A percentile compares a stretch with the other conserved stretches of the same genome.
These are phyloP conservation scores for Exophiala lecanii-corni DNA, from an alignment of 2,329 filamentous ascomycete genomes.

Conservation along the genomic window DNA sequence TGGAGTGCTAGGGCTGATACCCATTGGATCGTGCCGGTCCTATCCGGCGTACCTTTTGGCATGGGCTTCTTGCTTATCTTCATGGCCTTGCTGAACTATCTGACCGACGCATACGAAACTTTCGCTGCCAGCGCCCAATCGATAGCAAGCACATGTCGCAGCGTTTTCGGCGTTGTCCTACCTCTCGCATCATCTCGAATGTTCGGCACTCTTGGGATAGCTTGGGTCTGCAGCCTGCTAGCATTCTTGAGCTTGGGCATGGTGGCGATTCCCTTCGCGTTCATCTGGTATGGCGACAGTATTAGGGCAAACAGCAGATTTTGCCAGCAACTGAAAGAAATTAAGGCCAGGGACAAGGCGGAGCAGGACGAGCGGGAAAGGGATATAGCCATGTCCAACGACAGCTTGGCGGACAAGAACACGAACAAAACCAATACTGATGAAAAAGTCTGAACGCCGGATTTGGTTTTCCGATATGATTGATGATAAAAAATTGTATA, in stretches of 20 bases:
- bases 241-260: slow-evolving; percentile 38
- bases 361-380: slow-evolving; percentile 3
- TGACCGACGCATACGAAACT: slow-evolving; percentile 63
- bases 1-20: slow-evolving; percentile 32
- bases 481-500: too few species aligned
- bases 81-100: slow-evolving; percentile 60
- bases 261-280: slow-evolving; percentile 38
- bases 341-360: slow-evolving; percentile 27
- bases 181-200: slow-evolving; percentile 46
- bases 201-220: slow-evolving; percentile 36
- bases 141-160: slow-evolving; percentile 47
- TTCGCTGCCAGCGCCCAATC: slow-evolving; percentile 57
- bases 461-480: too few species aligned
- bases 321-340: slow-evolving; percentile 36
- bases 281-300: slow-evolving; percentile 38
- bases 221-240: slow-evolving; percentile 40
- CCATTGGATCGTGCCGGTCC: slow-evolving; percentile 46
- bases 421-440: too few species aligned
- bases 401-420: too few species aligned
- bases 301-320: slow-evolving; percentile 41
- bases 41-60: slow-evolving; percentile 59
- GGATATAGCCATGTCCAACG: too few species aligned
- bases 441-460: too few species aligned
- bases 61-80: slow-evolving; percentile 58
- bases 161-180: slow-evolving; percentile 51